Conservation (phyloP, 225 moss, liverwort and hornwort genomes). For the Rhytidiadelphus loreus region DNA sequence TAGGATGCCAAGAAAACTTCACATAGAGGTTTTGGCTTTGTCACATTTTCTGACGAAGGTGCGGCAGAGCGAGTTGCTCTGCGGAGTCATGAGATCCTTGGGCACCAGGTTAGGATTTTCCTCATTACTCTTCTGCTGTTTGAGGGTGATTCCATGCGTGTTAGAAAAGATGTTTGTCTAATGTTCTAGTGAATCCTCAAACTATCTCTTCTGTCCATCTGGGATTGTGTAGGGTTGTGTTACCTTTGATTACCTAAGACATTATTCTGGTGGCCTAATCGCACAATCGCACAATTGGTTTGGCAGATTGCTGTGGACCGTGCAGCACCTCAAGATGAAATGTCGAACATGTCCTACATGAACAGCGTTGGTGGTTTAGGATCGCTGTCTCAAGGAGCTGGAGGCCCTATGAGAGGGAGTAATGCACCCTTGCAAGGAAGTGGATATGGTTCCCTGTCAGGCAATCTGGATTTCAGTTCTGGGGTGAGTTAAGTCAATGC, state of each 20-base stretch:
- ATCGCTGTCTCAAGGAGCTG: slow-evolving; percentile 76
- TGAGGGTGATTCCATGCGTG: neutral
- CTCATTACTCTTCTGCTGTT: neutral
- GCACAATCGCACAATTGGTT: neutral
- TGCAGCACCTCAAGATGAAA: slow-evolving; percentile 93
- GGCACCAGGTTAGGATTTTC: slow-evolving; percentile 61
- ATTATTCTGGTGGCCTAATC: neutral
- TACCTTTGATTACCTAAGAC: neutral
- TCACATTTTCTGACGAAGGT: slow-evolving; percentile 95
- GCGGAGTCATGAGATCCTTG: slow-evolving; percentile 90
- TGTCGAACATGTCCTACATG: slow-evolving; percentile 63
- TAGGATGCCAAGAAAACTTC: slow-evolving; percentile 98
- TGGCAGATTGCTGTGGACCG: slow-evolving; percentile 91
- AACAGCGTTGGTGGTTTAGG: slow-evolving; percentile 48
- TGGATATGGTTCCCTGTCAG: slow-evolving; percentile 65
- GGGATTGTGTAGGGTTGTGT: neutral
- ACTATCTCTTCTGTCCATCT: neutral
- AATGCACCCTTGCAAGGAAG: slow-evolving; percentile 62
- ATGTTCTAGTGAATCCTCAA: neutral
- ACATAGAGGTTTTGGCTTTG: slow-evolving; percentile 92
- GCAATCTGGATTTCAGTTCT: slow-evolving; percentile 67
- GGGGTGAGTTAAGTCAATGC: slow-evolving; percentile 27
- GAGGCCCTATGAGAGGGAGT: slow-evolving; percentile 87
- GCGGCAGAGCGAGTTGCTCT: slow-evolving; percentile 91
- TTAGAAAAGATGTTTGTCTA: neutral